These are phyloP conservation scores for Escallonia rubra DNA, from an alignment of 129 eudicot species.

Conservation along the genomic window DNA sequence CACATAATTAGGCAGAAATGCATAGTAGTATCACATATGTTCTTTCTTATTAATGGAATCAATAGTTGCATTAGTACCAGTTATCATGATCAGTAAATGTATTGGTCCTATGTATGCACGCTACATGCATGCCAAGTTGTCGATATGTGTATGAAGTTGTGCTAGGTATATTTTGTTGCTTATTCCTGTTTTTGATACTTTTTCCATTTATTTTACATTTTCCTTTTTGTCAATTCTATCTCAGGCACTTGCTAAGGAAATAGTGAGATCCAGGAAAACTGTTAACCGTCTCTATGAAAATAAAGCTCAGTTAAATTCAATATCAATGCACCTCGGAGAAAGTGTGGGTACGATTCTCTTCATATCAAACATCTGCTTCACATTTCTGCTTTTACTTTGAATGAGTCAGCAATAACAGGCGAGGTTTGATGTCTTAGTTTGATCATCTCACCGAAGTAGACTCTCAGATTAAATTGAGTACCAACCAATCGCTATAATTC, in stretches of 20 bases:
- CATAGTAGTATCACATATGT: too few species aligned
- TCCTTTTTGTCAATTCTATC: conserved; percentile 16
- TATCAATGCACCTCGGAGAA: conserved; percentile 99
- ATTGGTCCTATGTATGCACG: too few species aligned
- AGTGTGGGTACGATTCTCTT: conserved; percentile 74
- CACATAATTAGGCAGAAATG: too few species aligned
- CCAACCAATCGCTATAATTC: too few species aligned
- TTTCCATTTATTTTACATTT: conserved; percentile 5
- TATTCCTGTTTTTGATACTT: neutral
- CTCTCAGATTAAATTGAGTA: too few species aligned
- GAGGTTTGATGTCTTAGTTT: too few species aligned
- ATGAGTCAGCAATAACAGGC: too few species aligned
- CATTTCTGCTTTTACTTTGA: conserved; percentile 1
- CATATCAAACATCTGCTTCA: neutral
- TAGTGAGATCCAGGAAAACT: conserved; percentile 81
- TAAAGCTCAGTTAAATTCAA: conserved; percentile 94
- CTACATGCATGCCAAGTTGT: too few species aligned
- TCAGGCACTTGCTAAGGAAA: conserved; percentile 91
- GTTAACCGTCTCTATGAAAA: conserved; percentile 96
- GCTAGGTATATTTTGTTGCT: neutral
- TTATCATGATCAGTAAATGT: too few species aligned
- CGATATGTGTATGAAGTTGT: neutral
- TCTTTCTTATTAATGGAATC: too few species aligned
- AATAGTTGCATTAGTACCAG: too few species aligned
- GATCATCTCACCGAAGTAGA: too few species aligned